Evolutionary conservation across 2,329 filamentous ascomycete genomes (phyloP), one percentile per base, ranked within the genome.

Genomic region (Verticillium alfalfae): DNA sequence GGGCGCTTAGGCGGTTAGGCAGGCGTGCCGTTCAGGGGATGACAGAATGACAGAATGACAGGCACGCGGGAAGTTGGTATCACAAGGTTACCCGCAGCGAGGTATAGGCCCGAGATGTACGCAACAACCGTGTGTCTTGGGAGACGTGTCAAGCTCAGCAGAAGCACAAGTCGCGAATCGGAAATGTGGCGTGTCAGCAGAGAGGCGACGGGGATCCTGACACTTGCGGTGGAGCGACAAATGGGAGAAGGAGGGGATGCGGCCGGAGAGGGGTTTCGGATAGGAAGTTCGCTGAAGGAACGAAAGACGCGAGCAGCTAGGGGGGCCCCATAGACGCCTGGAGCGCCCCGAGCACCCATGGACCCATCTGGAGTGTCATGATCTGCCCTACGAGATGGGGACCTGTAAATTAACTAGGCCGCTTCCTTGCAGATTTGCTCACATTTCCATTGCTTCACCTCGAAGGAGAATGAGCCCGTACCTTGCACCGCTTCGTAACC

Each of bases 181-280:
- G 45, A 52, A 52, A 52, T n/a, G 45, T 52, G 45, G 45, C 45
- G 45, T 52, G 45, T 52, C 45, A 52, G 45, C 22, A 39, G 57
- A 16, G 34, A 49, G 26, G 18, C 16, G 57, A 58, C 34, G 56
- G 45, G 45, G 56, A 26, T 57, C 37, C 56, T 57, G 56, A 57
- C 56, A 57, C 56, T 57, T 38, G 45, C n/a, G 45, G 45, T 52
- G 45, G 45, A 52, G 45, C 45, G 18, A 26, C 56, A 57, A 59
- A 39, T 34, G 34, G 39, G 34, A 26, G 22, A 12, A 31, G 26
- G 26, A 31, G 57, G n/a, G 38, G 57, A 39, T n/a, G 56, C 18
- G 15, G 37, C 13, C 36, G 36, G 56, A 39, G 56, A 58, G 57
- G 39, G 57, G 57, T 59, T 59, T 49, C 57, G 57, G 57, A 59